A percentile compares a stretch with the other conserved stretches of the same genome.
Evolutionary conservation across 2,329 filamentous ascomycete species (phyloP).

Genomic region (Ciborinia camelliae): DNA sequence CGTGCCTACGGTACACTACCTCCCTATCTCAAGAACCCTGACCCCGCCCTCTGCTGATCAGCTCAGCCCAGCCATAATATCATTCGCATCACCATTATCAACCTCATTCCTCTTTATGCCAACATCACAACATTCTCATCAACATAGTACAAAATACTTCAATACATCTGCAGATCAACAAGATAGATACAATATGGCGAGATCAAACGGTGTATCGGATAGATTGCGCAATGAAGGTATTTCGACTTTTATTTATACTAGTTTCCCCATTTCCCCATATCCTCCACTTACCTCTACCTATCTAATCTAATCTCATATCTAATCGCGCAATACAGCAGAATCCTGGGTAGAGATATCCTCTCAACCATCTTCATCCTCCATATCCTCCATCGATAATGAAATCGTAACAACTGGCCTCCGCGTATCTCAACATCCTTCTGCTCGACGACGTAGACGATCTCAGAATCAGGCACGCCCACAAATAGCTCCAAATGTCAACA

Average conservation of each 20-base stretch:
- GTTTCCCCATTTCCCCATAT: not conserved
- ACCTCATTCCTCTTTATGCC: slow-evolving; percentile 20
- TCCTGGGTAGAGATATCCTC: slow-evolving; percentile 96
- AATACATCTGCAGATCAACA: slow-evolving; percentile 10
- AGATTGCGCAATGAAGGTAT: slow-evolving; percentile 35
- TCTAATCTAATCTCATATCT: slow-evolving; percentile 24
- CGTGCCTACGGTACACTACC: not conserved
- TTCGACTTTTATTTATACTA: not conserved
- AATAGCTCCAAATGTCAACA: slow-evolving; percentile 40
- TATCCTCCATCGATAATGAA: slow-evolving; percentile 82
- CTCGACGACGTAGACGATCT: slow-evolving; percentile 53
- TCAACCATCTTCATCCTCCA: slow-evolving; percentile 87
- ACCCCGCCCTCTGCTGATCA: slow-evolving; percentile 8
- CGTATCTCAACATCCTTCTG: slow-evolving; percentile 63
- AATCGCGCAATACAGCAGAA: slow-evolving; percentile 50
- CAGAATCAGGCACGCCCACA: slow-evolving; percentile 18
- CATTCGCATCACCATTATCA: not conserved
- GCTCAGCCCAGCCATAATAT: slow-evolving; percentile 6
- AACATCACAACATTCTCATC: slow-evolving; percentile 17
- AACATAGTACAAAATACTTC: slow-evolving; percentile 9
- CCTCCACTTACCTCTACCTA: slow-evolving; percentile 30
- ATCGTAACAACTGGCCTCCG: slow-evolving; percentile 86
- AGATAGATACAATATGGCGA: slow-evolving; percentile 19
- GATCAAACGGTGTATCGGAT: slow-evolving; percentile 25
- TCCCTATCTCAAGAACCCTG: not conserved